These are phyloP conservation scores for Knufia petricola DNA, from an alignment of 2,329 filamentous ascomycete species.

Conservation along the genomic window DNA sequence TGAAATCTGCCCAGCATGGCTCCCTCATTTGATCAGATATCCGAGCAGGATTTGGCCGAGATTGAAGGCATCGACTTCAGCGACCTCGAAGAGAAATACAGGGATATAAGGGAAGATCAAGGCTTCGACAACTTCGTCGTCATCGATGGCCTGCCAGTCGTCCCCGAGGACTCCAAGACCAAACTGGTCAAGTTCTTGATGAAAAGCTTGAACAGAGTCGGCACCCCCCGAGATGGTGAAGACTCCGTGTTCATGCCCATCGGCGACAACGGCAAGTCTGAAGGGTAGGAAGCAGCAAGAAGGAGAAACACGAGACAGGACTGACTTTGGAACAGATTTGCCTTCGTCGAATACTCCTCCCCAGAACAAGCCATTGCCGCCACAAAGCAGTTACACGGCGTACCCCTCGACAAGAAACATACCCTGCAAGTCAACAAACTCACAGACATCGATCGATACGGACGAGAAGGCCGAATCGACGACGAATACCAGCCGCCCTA, in stretches of 20 bases:
- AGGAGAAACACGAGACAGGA: constrained; percentile 14
- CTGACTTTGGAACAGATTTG: constrained; percentile 54
- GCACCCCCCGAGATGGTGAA: constrained; percentile 60
- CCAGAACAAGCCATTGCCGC: constrained; percentile 82
- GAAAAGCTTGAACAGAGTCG: constrained; percentile 81
- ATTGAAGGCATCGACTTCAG: constrained; percentile 92
- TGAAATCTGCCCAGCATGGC: constrained; percentile 55
- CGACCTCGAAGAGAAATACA: constrained; percentile 78
- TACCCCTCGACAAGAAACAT: constrained; percentile 92
- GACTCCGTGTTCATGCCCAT: constrained; percentile 91
- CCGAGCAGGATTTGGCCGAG: constrained; percentile 86
- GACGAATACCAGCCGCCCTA: constrained; percentile 78
- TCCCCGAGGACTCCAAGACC: constrained; percentile 80
- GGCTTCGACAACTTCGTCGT: constrained; percentile 92
- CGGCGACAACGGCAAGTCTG: constrained; percentile 72
- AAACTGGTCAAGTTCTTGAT: constrained; percentile 95
- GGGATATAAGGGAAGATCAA: constrained; percentile 88
- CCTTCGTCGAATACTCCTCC: constrained; percentile 92
- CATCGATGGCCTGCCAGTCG: constrained; percentile 82
- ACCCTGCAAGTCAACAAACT: constrained; percentile 94
- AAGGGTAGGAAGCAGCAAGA: constrained; percentile 53
- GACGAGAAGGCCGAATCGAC: constrained; percentile 83
- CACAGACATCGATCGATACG: constrained; percentile 93
- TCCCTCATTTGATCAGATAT: constrained; percentile 83
- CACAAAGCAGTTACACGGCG: constrained; percentile 76